A percentile compares a stretch with the other conserved stretches of the same genome.
Conservation (phyloP, 768 basidiomycete species). For the Suillus clintonianus region DNA sequence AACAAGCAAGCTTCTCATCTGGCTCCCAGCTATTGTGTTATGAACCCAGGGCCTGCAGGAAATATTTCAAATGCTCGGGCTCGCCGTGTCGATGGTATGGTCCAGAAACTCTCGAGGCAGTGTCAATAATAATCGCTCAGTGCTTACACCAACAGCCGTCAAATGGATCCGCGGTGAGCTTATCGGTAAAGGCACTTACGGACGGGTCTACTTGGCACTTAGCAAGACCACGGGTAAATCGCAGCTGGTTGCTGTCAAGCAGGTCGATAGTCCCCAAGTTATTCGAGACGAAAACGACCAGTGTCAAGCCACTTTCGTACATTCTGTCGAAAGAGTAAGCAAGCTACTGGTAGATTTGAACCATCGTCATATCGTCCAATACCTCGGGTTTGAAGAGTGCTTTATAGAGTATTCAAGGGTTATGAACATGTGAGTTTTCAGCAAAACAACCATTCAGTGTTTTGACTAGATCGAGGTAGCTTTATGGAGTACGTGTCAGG, state of each 20-base stretch:
- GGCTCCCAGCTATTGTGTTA: neutral
- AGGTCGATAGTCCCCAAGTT: slow-evolving; percentile 93
- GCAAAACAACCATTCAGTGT: neutral
- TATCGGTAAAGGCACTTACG: slow-evolving; percentile 96
- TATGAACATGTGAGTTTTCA: slow-evolving; percentile 80
- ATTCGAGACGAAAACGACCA: slow-evolving; percentile 91
- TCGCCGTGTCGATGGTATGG: neutral
- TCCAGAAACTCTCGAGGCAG: neutral
- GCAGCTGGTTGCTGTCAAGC: slow-evolving; percentile 99
- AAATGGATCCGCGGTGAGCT: slow-evolving; percentile 98
- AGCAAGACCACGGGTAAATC: slow-evolving; percentile 91
- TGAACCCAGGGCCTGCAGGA: neutral
- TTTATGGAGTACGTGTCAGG: slow-evolving; percentile 99
- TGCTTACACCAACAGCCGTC: slow-evolving; percentile 61
- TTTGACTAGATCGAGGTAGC: slow-evolving; percentile 42
- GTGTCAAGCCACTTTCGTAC: slow-evolving; percentile 82
- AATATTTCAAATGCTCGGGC: neutral
- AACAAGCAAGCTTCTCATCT: neutral
- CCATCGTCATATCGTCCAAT: slow-evolving; percentile 96
- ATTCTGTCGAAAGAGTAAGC: slow-evolving; percentile 92
- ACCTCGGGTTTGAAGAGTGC: slow-evolving; percentile 93
- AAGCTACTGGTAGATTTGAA: slow-evolving; percentile 95
- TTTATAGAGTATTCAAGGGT: slow-evolving; percentile 57
- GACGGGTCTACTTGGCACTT: slow-evolving; percentile 92
- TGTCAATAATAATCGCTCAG: neutral